Conservation (phyloP, 176 grass and related monocot genomes). For the Dactylis glomerata region DNA sequence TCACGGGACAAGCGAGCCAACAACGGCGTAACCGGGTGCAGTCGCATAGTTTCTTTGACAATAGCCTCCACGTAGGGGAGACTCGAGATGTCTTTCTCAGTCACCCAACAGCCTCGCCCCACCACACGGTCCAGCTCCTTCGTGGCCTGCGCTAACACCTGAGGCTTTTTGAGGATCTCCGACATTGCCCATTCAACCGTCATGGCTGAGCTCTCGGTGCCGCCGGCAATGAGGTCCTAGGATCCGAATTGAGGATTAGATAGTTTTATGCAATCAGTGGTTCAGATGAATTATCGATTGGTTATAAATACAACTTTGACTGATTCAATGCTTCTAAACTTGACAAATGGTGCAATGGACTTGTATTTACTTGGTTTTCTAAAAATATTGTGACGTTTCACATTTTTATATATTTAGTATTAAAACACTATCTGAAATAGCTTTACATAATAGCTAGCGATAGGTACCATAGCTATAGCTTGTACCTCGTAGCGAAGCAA, state of each 20-base stretch:
- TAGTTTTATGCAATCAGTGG: not conserved
- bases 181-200: slow-evolving; percentile 66
- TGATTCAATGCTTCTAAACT: too few species aligned
- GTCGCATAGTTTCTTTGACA: slow-evolving; percentile 61
- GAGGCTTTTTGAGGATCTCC: slow-evolving; percentile 50
- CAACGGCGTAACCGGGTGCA: slow-evolving; percentile 61
- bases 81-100: slow-evolving; percentile 48
- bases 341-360: not conserved
- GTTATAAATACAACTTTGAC: too few species aligned
- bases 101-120: slow-evolving; percentile 48
- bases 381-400: too few species aligned
- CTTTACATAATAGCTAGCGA: too few species aligned
- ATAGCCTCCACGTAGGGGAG: slow-evolving; percentile 60
- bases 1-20: slow-evolving; percentile 47
- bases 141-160: slow-evolving; percentile 47
- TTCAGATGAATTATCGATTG: not conserved
- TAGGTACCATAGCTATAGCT: too few species aligned
- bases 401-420: too few species aligned
- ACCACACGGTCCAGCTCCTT: slow-evolving; percentile 64
- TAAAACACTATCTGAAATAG: too few species aligned
- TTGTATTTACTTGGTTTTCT: too few species aligned
- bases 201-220: slow-evolving; percentile 59
- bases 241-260: too few species aligned
- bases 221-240: slow-evolving; percentile 63
- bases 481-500: too few species aligned